Evolutionary conservation across 192 early-diverging fungal genomes (phyloP).

Genomic region (Backusella mclennaniae): DNA sequence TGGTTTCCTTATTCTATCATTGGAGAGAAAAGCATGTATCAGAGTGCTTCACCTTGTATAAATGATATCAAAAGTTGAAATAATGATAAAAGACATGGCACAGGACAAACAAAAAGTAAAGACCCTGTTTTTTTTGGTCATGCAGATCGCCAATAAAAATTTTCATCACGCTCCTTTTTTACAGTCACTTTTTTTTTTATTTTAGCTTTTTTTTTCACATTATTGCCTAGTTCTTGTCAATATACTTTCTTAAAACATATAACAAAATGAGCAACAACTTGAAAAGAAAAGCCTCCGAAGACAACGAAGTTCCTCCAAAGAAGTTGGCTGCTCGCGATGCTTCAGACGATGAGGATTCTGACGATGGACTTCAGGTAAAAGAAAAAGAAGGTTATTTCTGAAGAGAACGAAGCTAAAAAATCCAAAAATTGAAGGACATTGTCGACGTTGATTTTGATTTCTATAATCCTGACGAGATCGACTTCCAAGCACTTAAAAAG

Average conservation of each 20-base stretch:
- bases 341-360: slow-evolving; percentile 22
- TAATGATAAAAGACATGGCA: too few relatives aligned
- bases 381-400: not conserved
- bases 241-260: not conserved
- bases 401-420: not conserved
- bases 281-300: slow-evolving; percentile 23
- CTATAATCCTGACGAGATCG: slow-evolving; percentile 82
- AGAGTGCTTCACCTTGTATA: too few relatives aligned
- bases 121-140: not conserved
- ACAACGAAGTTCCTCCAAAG: slow-evolving; percentile 10
- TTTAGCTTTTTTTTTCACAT: not conserved
- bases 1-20: too few relatives aligned
- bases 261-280: slow-evolving; percentile 12
- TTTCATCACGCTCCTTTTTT: slow-evolving; percentile 1
- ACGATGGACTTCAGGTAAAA: slow-evolving; percentile 22
- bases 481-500: slow-evolving; percentile 91
- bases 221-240: not conserved
- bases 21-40: too few relatives aligned
- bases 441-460: slow-evolving; percentile 97
- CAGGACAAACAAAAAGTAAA: not conserved
- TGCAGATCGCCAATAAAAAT: not conserved
- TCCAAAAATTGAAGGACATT: slow-evolving; percentile 39
- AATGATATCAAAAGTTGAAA: too few relatives aligned
- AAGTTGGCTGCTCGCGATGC: not conserved
- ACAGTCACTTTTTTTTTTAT: slow-evolving; percentile 6